These are phyloP conservation scores for Suhomyces chickasaworum DNA, from an alignment of 1,139 yeast species.

Conservation along the genomic window DNA sequence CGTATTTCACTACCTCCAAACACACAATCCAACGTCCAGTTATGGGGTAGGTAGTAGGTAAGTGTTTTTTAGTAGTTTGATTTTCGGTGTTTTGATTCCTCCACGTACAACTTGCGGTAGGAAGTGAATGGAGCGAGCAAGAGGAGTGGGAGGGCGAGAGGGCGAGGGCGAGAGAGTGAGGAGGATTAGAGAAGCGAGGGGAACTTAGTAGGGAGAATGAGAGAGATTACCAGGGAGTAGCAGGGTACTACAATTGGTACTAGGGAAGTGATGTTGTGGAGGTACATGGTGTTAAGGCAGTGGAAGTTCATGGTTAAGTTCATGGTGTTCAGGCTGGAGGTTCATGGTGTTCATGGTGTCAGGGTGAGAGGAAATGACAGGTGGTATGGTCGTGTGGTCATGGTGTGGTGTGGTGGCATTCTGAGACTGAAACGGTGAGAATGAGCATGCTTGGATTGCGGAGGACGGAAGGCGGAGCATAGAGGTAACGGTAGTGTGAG, in stretches of 20 bases:
- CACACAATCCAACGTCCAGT: conserved; percentile 2
- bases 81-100: conserved; percentile 9
- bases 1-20: conserved; percentile 2
- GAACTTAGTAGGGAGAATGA: too few relatives aligned
- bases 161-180: too few relatives aligned
- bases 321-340: too few relatives aligned
- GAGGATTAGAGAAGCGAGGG: too few relatives aligned
- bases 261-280: too few relatives aligned
- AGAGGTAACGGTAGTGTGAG: background rate
- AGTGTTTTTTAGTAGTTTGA: conserved; percentile 3
- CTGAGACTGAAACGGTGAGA: background rate
- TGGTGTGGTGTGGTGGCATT: background rate
- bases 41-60: background rate
- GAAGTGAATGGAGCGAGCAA: background rate
- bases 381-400: background rate
- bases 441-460: background rate
- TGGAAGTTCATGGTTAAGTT: too few relatives aligned
- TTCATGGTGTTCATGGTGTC: too few relatives aligned
- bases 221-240: too few relatives aligned
- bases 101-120: conserved; percentile 6
- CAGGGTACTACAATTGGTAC: too few relatives aligned
- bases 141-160: background rate
- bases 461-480: too few relatives aligned
- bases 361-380: too few relatives aligned
- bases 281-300: too few relatives aligned